Conservation (phyloP, 2,329 filamentous ascomycete genomes). For the Colletotrichum musae region DNA sequence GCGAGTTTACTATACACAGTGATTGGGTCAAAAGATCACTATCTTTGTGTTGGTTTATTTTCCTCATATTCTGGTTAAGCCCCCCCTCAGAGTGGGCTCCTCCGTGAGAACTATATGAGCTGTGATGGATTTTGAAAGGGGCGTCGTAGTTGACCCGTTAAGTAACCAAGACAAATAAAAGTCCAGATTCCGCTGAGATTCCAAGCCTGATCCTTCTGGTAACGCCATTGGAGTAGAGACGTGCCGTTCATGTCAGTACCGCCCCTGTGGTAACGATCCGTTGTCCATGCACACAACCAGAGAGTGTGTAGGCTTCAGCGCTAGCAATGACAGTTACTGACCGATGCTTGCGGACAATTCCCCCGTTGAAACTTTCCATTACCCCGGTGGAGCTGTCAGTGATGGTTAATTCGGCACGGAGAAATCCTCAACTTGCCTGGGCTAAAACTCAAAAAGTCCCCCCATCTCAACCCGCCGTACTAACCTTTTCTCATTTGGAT, state of each 20-base stretch:
- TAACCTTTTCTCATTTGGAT: too few relatives aligned
- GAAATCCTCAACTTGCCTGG: not conserved
- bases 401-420: not conserved
- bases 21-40: too few relatives aligned
- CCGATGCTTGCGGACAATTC: not conserved
- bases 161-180: too few relatives aligned
- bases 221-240: not conserved
- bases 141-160: too few relatives aligned
- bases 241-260: not conserved
- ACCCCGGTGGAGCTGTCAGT: not conserved
- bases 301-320: not conserved
- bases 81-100: too few relatives aligned
- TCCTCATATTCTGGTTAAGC: too few relatives aligned
- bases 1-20: too few relatives aligned
- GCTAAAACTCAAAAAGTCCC: not conserved
- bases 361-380: not conserved
- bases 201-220: not conserved
- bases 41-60: too few relatives aligned
- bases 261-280: not conserved
- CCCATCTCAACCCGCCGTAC: too few relatives aligned
- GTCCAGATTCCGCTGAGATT: too few relatives aligned
- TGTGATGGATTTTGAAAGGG: too few relatives aligned
- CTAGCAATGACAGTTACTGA: not conserved
- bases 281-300: not conserved
- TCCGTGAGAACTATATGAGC: too few relatives aligned